Evolutionary conservation across 495 filamentous ascomycete genomes (phyloP).

Genomic region (Aspergillus avenaceus): DNA sequence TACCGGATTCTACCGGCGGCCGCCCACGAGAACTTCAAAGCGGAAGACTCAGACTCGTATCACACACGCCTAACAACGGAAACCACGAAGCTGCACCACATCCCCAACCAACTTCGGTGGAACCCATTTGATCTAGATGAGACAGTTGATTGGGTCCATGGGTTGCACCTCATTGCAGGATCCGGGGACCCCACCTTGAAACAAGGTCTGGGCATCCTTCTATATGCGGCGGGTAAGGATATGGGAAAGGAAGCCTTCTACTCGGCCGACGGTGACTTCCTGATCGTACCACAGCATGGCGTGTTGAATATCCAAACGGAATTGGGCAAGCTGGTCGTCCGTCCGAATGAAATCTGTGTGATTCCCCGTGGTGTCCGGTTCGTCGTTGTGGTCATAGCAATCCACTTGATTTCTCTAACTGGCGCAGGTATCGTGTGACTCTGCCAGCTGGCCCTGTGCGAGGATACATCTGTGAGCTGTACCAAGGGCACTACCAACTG

Average conservation of each 20-base stretch:
- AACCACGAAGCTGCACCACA: constrained; percentile 53
- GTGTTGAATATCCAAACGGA: constrained; percentile 84
- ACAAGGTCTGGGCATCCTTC: constrained; percentile 72
- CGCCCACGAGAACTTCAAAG: constrained; percentile 70
- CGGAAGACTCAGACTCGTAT: constrained; percentile 49
- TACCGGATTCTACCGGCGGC: constrained; percentile 85
- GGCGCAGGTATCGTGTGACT: constrained; percentile 64
- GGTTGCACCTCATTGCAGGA: constrained; percentile 72
- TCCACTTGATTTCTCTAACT: not conserved
- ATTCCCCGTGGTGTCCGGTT: constrained; percentile 72
- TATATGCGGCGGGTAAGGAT: constrained; percentile 76
- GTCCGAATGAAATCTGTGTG: constrained; percentile 85
- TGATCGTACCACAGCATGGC: constrained; percentile 82
- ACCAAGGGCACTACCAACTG: constrained; percentile 78
- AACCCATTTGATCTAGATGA: constrained; percentile 78
- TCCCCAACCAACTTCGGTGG: constrained; percentile 90
- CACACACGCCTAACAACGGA: constrained; percentile 48
- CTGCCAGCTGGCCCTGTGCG: constrained; percentile 62
- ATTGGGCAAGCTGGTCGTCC: constrained; percentile 73
- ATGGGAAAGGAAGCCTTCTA: constrained; percentile 82
- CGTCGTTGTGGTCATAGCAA: constrained; percentile 7
- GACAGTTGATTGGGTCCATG: constrained; percentile 73
- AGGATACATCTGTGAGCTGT: constrained; percentile 85
- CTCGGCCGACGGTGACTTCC: constrained; percentile 84
- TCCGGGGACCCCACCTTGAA: constrained; percentile 82